These are phyloP conservation scores for Diaporthe destruens DNA, from an alignment of 2,329 filamentous ascomycete genomes.

Conservation along the genomic window DNA sequence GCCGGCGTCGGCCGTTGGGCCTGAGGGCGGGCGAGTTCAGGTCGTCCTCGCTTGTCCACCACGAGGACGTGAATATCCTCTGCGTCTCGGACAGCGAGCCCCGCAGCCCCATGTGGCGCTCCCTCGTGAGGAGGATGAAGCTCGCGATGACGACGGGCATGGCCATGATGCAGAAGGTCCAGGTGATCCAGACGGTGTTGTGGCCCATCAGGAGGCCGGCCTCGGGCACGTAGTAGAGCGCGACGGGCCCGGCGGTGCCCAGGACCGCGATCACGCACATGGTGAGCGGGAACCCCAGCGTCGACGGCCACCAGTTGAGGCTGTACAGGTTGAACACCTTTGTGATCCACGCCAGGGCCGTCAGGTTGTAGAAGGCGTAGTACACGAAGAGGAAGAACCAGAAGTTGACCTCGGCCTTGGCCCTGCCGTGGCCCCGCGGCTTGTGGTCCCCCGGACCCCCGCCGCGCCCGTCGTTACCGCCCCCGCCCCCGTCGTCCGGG, in stretches of 20 bases:
- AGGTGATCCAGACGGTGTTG: slow-evolving; percentile 77
- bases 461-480: slow-evolving; percentile 47
- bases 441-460: slow-evolving; percentile 51
- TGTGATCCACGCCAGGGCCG: slow-evolving; percentile 77
- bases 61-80: slow-evolving; percentile 74
- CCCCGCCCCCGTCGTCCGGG: slow-evolving; percentile 50
- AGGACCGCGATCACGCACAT: slow-evolving; percentile 70
- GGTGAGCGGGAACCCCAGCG: slow-evolving; percentile 74
- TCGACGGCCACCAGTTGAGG: slow-evolving; percentile 68
- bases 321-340: slow-evolving; percentile 80
- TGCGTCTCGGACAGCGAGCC: slow-evolving; percentile 75
- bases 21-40: slow-evolving; percentile 58
- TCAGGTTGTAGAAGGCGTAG: slow-evolving; percentile 77
- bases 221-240: slow-evolving; percentile 68
- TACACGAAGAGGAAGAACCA: slow-evolving; percentile 80
- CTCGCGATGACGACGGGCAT: slow-evolving; percentile 76
- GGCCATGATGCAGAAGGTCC: slow-evolving; percentile 79
- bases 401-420: slow-evolving; percentile 75
- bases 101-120: slow-evolving; percentile 72
- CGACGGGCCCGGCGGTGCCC: slow-evolving; percentile 71
- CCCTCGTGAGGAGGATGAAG: slow-evolving; percentile 71
- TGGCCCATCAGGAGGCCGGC: slow-evolving; percentile 67
- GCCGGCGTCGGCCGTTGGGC: slow-evolving; percentile 55
- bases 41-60: slow-evolving; percentile 72
- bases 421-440: slow-evolving; percentile 72